Evolutionary conservation across 106 monocot species (phyloP), one percentile per base, ranked within the genome.

Genomic region (Allium fistulosum): DNA sequence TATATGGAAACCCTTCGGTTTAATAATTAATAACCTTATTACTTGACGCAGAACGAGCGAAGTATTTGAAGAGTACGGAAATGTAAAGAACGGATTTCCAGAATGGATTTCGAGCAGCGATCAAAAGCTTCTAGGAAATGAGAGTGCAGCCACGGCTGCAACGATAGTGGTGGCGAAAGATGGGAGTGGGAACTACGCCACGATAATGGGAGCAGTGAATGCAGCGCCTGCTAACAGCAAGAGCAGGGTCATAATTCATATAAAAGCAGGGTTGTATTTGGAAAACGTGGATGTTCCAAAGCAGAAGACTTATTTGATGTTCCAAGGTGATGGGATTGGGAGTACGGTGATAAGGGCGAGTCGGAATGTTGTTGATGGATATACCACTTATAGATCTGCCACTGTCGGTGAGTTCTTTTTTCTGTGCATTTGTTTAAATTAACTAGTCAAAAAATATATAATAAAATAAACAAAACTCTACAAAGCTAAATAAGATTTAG

Each of bases 101-200:
- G 18, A 28, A 10, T 61, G 61, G 61, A 61, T 28, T 11, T 15
- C 15, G 8, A 61, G 10, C 17, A 10, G 9, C 2, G 61, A 61
- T 10, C 11, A 45, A 45, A 17, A 64, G 16, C 53, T 55, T 11
- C 6, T 55, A 55, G 8, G 1, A 14, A 8, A 7, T 11, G 17
- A 17, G 46, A 37, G 37, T 37, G 37, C 37, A 37, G 64, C 49
- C 10, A 45, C 7, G 60, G 60, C 1, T 16, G 64, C 14, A 5
- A 17, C 47, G 17, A 16, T 49, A 2, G 48, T 49, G 64, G 85
- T 86, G 69, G 85, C 85, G 46, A 72, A 72, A 57, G 85, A 86
- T 49, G 85, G 85, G 12, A 81, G 63, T 46, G 85, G 85, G 18
- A 72, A 86, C 50, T 86, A 76, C 61, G 81, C 58, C 28, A 86